phyloP scores from a whole-genome alignment of 192 early-diverging fungal genomes.

The Entophlyctis helioformis region DNA sequence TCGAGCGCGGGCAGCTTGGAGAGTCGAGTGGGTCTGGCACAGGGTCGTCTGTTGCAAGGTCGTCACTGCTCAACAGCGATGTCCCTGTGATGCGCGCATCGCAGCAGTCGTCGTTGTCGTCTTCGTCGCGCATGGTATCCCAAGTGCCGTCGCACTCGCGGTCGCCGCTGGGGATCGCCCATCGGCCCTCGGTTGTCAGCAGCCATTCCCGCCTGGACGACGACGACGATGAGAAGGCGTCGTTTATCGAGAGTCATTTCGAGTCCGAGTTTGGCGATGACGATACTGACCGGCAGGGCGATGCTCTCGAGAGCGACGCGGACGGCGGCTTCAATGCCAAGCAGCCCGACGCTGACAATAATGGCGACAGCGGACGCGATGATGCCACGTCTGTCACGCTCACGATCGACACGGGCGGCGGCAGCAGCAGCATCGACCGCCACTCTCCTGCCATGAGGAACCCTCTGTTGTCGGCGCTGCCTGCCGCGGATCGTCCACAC shows the following conservation, averaged over 20 bases:
- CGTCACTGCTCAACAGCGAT: too few species aligned
- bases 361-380: not conserved
- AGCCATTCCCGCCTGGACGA: not conserved
- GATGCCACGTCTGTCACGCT: too few species aligned
- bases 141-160: not conserved
- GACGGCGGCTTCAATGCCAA: not conserved
- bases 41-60: too few species aligned
- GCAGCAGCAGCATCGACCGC: too few species aligned
- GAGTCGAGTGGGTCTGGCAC: not conserved
- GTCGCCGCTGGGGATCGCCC: not conserved
- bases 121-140: not conserved
- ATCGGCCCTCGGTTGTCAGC: too few species aligned
- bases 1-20: constrained; percentile 35
- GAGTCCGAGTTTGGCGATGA: constrained; percentile 23
- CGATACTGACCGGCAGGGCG: not conserved
- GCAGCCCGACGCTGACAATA: not conserved
- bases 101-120: not conserved
- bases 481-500: too few species aligned
- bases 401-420: too few species aligned
- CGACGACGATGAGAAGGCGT: not conserved
- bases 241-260: constrained; percentile 14
- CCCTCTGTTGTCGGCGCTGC: too few species aligned
- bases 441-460: too few species aligned
- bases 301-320: too few species aligned
- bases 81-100: too few species aligned